phyloP scores from a whole-genome alignment of 1,284 basidiomycete genomes.

The Cryptococcus sp. region DNA sequence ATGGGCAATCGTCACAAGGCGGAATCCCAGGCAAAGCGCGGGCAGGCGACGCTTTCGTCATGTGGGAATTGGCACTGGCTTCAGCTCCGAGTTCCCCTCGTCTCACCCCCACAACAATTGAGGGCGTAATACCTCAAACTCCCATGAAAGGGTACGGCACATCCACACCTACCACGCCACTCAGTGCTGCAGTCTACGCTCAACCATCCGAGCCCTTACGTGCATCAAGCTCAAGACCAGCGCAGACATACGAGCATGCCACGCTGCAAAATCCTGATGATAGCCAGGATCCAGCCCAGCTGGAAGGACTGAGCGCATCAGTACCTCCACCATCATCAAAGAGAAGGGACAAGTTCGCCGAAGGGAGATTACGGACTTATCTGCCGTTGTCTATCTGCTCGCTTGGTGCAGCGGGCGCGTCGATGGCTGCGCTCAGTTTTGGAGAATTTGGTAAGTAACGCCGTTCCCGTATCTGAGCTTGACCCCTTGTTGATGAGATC shows the following conservation, averaged over 20 bases:
- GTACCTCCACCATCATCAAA: not conserved
- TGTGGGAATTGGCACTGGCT: constrained; percentile 45
- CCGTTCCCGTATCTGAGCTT: not conserved
- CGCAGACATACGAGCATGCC: not conserved
- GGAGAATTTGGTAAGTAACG: constrained; percentile 29
- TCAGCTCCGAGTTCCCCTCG: constrained; percentile 24
- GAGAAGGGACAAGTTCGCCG: constrained; percentile 34
- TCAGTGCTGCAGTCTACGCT: not conserved
- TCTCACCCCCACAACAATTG: not conserved
- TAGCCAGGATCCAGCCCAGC: not conserved
- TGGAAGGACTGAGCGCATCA: not conserved
- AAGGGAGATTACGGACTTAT: constrained; percentile 32
- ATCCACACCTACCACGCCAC: constrained; percentile 1
- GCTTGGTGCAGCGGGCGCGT: constrained; percentile 20
- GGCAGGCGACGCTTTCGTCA: constrained; percentile 29
- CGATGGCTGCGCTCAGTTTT: constrained; percentile 12
- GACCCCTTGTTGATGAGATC: not conserved
- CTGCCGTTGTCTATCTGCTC: constrained; percentile 26
- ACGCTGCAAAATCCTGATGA: not conserved
- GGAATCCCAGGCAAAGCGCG: constrained; percentile 1
- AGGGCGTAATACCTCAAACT: not conserved
- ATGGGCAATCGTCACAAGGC: not conserved
- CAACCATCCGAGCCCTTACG: not conserved
- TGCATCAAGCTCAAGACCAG: not conserved
- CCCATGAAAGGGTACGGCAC: constrained; percentile 13